Evolutionary conservation across 2,329 filamentous ascomycete species (phyloP), one percentile per base, ranked within the genome.

Genomic region (Trichothecium sympodiale): DNA sequence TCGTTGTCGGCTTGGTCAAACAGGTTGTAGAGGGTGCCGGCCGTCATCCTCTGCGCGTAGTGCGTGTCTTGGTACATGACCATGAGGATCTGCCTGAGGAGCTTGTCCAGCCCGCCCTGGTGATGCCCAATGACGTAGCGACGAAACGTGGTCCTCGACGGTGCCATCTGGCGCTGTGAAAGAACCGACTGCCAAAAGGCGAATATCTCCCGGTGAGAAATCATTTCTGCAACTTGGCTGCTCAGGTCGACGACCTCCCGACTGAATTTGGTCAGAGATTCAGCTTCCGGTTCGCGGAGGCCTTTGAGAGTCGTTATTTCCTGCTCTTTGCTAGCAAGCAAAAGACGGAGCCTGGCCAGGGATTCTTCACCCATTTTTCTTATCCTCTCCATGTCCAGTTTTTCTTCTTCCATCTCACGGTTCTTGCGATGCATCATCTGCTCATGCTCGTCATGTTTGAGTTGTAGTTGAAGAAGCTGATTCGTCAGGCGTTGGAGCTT

Each of bases 321-420:
- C n/a, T 15, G 28, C 28, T 29, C n/a, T 15, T 29, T 29, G 28
- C 45, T 1, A 48, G 44, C 2, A 44, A 41, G n/a, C n/a, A n/a
- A n/a, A n/a, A n/a, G n/a, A n/a, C n/a, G n/a, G n/a, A n/a, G n/a
- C n/a, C n/a, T n/a, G n/a, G n/a, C n/a, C n/a, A n/a, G n/a, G n/a
- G n/a, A n/a, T n/a, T n/a, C n/a, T n/a, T n/a, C n/a, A n/a, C n/a
- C n/a, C n/a, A n/a, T n/a, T n/a, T n/a, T n/a, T n/a, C n/a, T n/a
- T n/a, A n/a, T n/a, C n/a, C n/a, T n/a, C n/a, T n/a, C n/a, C n/a
- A n/a, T n/a, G n/a, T n/a, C n/a, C n/a, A n/a, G n/a, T n/a, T n/a
- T n/a, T n/a, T n/a, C n/a, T n/a, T n/a, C n/a, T n/a, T n/a, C n/a
- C n/a, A n/a, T n/a, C n/a, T n/a, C n/a, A n/a, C n/a, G n/a, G n/a